These are phyloP conservation scores for Choiromyces venosus DNA, from an alignment of 495 filamentous ascomycete species.

Conservation along the genomic window DNA sequence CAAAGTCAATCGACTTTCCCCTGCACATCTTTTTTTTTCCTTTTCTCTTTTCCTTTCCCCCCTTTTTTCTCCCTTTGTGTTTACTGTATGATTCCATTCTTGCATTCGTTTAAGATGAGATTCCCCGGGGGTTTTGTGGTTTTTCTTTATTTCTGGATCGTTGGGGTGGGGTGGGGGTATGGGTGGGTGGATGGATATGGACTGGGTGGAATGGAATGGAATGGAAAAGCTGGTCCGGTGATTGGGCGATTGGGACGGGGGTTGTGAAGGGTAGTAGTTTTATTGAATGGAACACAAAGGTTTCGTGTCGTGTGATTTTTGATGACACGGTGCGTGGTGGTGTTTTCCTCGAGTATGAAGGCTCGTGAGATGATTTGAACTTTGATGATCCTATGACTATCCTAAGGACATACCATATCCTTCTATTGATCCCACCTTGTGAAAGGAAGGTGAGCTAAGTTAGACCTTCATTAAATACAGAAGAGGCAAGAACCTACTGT, in stretches of 20 bases:
- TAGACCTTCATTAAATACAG: neutral
- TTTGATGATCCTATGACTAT: neutral
- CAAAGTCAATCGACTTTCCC: neutral
- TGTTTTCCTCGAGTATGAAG: neutral
- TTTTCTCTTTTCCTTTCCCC: neutral
- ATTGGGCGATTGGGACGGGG: neutral
- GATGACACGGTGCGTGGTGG: neutral
- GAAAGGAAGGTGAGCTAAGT: neutral
- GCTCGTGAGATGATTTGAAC: neutral
- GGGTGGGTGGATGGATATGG: neutral
- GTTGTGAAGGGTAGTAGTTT: neutral
- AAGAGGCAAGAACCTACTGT: neutral
- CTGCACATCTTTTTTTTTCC: neutral
- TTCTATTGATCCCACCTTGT: too few relatives aligned
- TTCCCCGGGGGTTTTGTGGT: neutral
- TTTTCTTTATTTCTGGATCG: neutral
- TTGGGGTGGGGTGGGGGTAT: too few relatives aligned
- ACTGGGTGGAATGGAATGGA: neutral
- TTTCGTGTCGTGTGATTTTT: neutral
- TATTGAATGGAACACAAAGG: neutral
- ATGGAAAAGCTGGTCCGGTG: neutral
- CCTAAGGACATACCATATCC: neutral
- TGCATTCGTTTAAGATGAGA: neutral
- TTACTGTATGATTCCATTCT: constrained; percentile 1
- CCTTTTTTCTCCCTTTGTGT: neutral